Evolutionary conservation across 2,329 filamentous ascomycete genomes (phyloP).

Genomic region (Emergomyces africanus): DNA sequence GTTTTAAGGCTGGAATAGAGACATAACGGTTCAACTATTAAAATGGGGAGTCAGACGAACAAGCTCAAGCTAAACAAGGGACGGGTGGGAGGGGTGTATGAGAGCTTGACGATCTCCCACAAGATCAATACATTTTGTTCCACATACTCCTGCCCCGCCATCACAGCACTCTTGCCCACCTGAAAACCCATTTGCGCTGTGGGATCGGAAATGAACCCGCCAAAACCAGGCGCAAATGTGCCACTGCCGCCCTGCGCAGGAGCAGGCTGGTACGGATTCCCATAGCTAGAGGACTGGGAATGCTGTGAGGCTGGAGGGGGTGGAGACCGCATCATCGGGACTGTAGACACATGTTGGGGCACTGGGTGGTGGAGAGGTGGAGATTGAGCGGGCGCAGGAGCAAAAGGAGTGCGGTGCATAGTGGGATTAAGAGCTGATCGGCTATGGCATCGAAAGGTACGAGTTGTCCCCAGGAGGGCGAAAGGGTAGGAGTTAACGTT

Average conservation of each 20-base stretch:
- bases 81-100: background rate
- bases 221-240: slow-evolving; percentile 50
- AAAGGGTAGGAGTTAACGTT: background rate
- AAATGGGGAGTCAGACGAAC: background rate
- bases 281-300: slow-evolving; percentile 41
- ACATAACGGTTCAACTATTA: slow-evolving; percentile 64
- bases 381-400: slow-evolving; percentile 61
- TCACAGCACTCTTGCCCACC: slow-evolving; percentile 82
- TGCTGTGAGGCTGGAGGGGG: slow-evolving; percentile 66
- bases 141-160: slow-evolving; percentile 83
- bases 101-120: background rate
- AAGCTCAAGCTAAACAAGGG: background rate
- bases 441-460: background rate
- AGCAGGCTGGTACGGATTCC: slow-evolving; percentile 38
- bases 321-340: slow-evolving; percentile 90
- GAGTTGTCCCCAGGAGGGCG: background rate
- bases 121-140: slow-evolving; percentile 65
- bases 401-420: slow-evolving; percentile 82
- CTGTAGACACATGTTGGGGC: slow-evolving; percentile 95
- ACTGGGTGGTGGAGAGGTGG: slow-evolving; percentile 94
- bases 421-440: slow-evolving; percentile 14
- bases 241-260: slow-evolving; percentile 29
- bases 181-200: slow-evolving; percentile 91
- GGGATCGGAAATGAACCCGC: slow-evolving; percentile 90
- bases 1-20: slow-evolving; percentile 85